Base-by-base conservation (phyloP, 345 rosid genomes). In the Arabis alpina region DNA sequence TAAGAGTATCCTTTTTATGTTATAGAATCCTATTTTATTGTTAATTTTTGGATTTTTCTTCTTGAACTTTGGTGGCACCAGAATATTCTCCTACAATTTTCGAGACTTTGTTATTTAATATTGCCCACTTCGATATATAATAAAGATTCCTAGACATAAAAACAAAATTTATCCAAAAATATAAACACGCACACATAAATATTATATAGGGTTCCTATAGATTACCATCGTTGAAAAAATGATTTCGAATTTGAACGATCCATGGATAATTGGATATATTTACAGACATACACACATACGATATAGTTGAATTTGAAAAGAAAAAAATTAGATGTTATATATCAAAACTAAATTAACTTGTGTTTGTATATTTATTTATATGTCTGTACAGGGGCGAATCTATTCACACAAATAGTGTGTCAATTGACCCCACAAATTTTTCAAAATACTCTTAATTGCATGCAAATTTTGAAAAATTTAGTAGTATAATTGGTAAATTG, bases 41-140 rank as follows among this genome's bases (percentile, higher is more conserved):
- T 78, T 24, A 44, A 44, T 16, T 68, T 81, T 88, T 94, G 97
- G 88, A 84, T 53, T 83, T 88, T 89, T 75, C 91, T 77, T 78
- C 89, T 94, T 94, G 90, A 85, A 86, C 93, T 78, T 57, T 83
- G 81, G 87, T 87, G 83, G 83, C 88, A 76, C 78, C 66, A 76
- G 99, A 94, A 94, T 94, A 94, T 94, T 91, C 99, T 87, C 88
- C 86, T 66, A 70, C 91, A 65, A 66, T 76, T 86, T 84, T 82
- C 85, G 68, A 81, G 77, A 80, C 65, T 47, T 76, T 64, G 23
- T 52, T 37, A 42, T 42, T 48, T 16, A 48, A 5, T 51, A 76
- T 41, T 63, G 25, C 6, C 11, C 47, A 23, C 61, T 48, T 67
- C 53, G 43, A 66, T 68, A 68, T 43, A 55, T 30, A 24, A 70